Evolutionary conservation across 768 basidiomycete species (phyloP), one percentile per base, ranked within the genome.

Genomic region (Punctularia strigosozonata): DNA sequence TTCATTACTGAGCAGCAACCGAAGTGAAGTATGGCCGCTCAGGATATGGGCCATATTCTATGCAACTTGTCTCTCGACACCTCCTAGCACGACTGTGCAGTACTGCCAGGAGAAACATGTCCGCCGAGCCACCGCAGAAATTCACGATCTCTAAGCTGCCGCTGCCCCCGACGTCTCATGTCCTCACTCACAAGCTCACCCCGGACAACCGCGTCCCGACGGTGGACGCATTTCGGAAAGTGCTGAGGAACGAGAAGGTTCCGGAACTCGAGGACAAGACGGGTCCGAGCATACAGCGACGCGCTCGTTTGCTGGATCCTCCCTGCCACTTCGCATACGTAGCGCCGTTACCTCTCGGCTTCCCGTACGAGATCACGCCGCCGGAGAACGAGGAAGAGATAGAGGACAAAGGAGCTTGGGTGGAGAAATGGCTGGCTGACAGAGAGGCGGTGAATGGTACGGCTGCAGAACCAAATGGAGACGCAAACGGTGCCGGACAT

Each of bases 251-350:
- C n/a, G n/a, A n/a, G n/a, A n/a, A n/a, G n/a, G n/a, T n/a, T n/a
- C n/a, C n/a, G n/a, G n/a, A n/a, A n/a, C n/a, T n/a, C n/a, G n/a
- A n/a, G n/a, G n/a, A n/a, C n/a, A n/a, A n/a, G n/a, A 63, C 52
- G 37, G 63, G 56, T 2, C 85, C 87, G 0, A 81, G 76, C 51
- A 44, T 78, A 17, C 83, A 84, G 53, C 74, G 84, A 15, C 71
- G 85, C 39, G 68, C 80, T 25, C 71, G 80, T 42, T 62, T 85
- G 2, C 60, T 83, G 14, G 57, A 69, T 0, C 52, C 64, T 0
- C 54, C 67, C 28, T 70, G 71, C 4, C 88, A 91, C 55, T 91
- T 77, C 58, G 72, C 81, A n/a, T 77, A 79, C 52, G 79, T 88
- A 39, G 69, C 84, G 3, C 92, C 94, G 0, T 71, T 88, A 45